These are phyloP conservation scores for Beauveria asiatica DNA, from an alignment of 2,329 filamentous ascomycete genomes.

Conservation along the genomic window DNA sequence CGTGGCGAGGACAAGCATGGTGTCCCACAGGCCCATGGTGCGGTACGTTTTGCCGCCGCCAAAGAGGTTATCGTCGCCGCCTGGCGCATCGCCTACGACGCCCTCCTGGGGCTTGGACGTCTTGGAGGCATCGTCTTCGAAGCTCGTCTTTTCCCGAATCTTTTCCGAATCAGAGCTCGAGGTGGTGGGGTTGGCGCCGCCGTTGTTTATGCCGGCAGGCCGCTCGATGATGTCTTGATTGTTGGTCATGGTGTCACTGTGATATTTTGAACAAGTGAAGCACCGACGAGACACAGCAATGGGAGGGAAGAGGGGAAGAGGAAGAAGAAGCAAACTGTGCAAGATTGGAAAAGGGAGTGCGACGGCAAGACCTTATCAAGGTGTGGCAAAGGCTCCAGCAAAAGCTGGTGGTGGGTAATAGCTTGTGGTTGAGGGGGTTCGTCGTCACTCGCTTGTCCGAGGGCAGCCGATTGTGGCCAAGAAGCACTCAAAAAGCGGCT, in stretches of 20 bases:
- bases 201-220: neutral
- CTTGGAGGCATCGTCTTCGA: constrained; percentile 7
- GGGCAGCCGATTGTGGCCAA: constrained; percentile 6
- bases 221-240: neutral
- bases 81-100: neutral
- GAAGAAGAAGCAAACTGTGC: neutral
- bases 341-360: neutral
- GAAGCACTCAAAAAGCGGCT: neutral
- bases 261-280: neutral
- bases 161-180: neutral
- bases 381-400: constrained; percentile 1
- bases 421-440: neutral
- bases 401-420: neutral
- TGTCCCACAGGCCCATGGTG: constrained; percentile 27
- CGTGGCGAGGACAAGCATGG: constrained; percentile 24
- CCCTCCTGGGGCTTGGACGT: constrained; percentile 4
- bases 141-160: constrained; percentile 8
- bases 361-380: neutral
- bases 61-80: constrained; percentile 6
- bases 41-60: constrained; percentile 22
- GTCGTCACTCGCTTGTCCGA: neutral
- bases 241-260: neutral
- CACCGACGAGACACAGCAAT: neutral
- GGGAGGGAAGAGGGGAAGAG: neutral
- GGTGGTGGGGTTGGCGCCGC: neutral